These are phyloP conservation scores for Pascua guehoae DNA, from an alignment of 1,284 basidiomycete genomes.

Conservation along the genomic window DNA sequence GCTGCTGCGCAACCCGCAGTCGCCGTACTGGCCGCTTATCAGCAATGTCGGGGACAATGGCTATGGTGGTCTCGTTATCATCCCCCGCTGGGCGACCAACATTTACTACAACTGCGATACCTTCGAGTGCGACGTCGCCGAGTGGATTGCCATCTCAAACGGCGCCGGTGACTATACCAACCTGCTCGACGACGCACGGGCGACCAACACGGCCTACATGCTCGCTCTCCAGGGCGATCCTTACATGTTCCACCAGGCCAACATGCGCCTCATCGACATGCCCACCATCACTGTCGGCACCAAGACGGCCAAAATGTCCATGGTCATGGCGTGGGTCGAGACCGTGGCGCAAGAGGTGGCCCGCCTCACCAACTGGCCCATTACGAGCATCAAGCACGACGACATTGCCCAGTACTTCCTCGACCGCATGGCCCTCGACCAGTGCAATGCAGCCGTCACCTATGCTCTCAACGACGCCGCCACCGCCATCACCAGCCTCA, in stretches of 20 bases:
- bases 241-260: slow-evolving; percentile 18
- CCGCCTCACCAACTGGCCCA: slow-evolving; percentile 14
- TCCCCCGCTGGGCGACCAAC: slow-evolving; percentile 8
- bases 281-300: slow-evolving; percentile 4
- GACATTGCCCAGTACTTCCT: slow-evolving; percentile 9
- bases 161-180: slow-evolving; percentile 5
- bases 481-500: background rate
- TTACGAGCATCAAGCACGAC: slow-evolving; percentile 5
- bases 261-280: slow-evolving; percentile 9
- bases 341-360: slow-evolving; percentile 1
- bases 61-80: slow-evolving; percentile 5
- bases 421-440: slow-evolving; percentile 8
- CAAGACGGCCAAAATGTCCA: slow-evolving; percentile 10
- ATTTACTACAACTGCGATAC: slow-evolving; percentile 16
- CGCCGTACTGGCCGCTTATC: slow-evolving; percentile 7
- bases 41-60: slow-evolving; percentile 4
- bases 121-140: slow-evolving; percentile 8
- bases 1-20: too few relatives aligned
- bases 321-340: slow-evolving; percentile 15
- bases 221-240: slow-evolving; percentile 7
- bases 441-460: background rate
- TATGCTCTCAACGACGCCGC: background rate
- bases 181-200: slow-evolving; percentile 5
- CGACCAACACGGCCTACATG: slow-evolving; percentile 5
- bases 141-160: slow-evolving; percentile 8